These are phyloP conservation scores for Dentipellis sp. DNA, from an alignment of 768 basidiomycete genomes.

Conservation along the genomic window DNA sequence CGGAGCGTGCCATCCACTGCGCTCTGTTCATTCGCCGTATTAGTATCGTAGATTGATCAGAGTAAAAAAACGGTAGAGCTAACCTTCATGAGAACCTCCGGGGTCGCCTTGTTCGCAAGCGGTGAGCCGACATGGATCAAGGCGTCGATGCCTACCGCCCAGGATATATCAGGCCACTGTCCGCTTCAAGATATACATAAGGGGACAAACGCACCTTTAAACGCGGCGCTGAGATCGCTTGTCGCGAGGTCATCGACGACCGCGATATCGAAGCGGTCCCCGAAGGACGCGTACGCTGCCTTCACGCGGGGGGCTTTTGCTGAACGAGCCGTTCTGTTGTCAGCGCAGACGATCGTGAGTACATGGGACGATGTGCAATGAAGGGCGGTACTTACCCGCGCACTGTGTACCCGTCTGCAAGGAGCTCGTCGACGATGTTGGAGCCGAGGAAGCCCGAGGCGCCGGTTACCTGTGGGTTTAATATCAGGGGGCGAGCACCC, in stretches of 20 bases:
- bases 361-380: too few species aligned
- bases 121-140: slow-evolving; percentile 13
- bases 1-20: slow-evolving; percentile 9
- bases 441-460: slow-evolving; percentile 29
- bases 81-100: slow-evolving; percentile 10
- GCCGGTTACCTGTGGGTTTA: slow-evolving; percentile 29
- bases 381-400: too few species aligned
- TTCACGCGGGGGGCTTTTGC: slow-evolving; percentile 9
- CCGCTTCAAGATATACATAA: too few species aligned
- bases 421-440: slow-evolving; percentile 22
- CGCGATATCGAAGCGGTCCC: slow-evolving; percentile 12
- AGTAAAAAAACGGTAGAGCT: too few species aligned
- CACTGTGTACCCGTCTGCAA: slow-evolving; percentile 40
- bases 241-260: slow-evolving; percentile 14
- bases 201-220: slow-evolving; percentile 11
- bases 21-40: not conserved
- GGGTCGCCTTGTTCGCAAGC: not conserved
- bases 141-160: slow-evolving; percentile 5
- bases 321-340: slow-evolving; percentile 14
- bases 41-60: not conserved
- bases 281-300: slow-evolving; percentile 9
- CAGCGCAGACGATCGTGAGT: not conserved
- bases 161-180: not conserved
- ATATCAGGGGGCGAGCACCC: slow-evolving; percentile 1
- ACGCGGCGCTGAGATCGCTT: slow-evolving; percentile 11